phyloP scores from a whole-genome alignment of 1,284 basidiomycete species.

The Neonothopanus nambi region DNA sequence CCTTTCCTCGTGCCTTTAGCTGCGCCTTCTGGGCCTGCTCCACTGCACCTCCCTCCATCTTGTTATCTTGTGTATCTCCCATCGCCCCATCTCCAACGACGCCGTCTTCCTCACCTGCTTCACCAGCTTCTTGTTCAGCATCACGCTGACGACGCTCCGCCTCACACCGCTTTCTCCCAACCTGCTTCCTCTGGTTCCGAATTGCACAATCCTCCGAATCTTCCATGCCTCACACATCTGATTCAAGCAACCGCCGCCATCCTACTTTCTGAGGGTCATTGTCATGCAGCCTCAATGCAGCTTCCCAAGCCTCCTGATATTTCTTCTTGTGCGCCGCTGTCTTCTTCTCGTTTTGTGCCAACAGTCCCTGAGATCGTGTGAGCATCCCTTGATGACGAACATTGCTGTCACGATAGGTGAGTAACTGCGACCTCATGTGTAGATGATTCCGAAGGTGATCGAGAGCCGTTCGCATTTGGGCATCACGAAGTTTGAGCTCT shows the following conservation, averaged over 20 bases:
- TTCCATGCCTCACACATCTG: constrained; percentile 1
- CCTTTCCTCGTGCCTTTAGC: too few species aligned
- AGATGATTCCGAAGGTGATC: constrained; percentile 2
- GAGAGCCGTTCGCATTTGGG: neutral
- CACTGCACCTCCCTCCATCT: too few species aligned
- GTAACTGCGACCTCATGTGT: constrained; percentile 7
- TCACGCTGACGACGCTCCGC: too few species aligned
- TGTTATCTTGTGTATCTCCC: too few species aligned
- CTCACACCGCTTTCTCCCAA: neutral
- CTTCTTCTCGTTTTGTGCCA: constrained; percentile 3
- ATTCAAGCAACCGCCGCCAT: neutral
- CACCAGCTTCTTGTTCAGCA: neutral
- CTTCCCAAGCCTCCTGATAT: constrained; percentile 2
- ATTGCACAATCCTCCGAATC: neutral
- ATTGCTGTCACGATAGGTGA: constrained; percentile 4
- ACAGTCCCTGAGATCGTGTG: neutral
- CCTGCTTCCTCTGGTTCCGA: too few species aligned
- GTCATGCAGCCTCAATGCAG: neutral
- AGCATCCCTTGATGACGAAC: constrained; percentile 3
- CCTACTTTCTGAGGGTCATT: neutral
- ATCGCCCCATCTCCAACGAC: too few species aligned
- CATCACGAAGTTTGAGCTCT: constrained; percentile 1
- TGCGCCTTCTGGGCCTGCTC: neutral
- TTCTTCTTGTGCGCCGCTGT: neutral
- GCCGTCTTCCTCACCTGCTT: neutral